Evolutionary conservation across 192 early-diverging fungal species (phyloP).

Genomic region (Backusella circina): DNA sequence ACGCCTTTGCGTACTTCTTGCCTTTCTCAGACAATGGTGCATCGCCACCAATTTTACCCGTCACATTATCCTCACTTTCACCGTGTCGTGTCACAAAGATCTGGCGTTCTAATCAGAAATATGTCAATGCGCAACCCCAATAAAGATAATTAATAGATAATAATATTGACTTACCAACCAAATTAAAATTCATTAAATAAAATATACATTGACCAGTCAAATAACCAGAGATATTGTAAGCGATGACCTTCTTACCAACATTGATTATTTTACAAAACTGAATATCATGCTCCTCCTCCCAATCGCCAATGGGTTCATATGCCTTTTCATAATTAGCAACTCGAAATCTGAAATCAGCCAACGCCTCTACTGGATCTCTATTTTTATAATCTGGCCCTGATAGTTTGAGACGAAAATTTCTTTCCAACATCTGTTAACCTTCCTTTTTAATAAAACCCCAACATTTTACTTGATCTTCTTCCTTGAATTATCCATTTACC

Average conservation of each 20-base stretch:
- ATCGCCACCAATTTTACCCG: conserved; percentile 73
- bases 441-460: conserved; percentile 20
- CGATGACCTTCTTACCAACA: conserved; percentile 94
- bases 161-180: conserved; percentile 46
- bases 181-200: conserved; percentile 98
- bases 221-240: conserved; percentile 93
- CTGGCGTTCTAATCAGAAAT: conserved; percentile 48
- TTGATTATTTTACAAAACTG: conserved; percentile 96
- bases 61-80: conserved; percentile 83
- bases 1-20: conserved; percentile 65
- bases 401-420: conserved; percentile 88
- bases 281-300: conserved; percentile 77
- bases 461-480: conserved; percentile 17
- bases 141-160: not conserved
- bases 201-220: conserved; percentile 92
- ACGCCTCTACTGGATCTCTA: conserved; percentile 76
- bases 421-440: conserved; percentile 55
- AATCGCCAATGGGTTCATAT: conserved; percentile 81
- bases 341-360: conserved; percentile 81
- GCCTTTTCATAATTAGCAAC: conserved; percentile 90
- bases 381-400: conserved; percentile 92
- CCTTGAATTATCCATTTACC: conserved; percentile 27
- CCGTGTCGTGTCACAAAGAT: conserved; percentile 95
- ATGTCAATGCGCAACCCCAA: not conserved
- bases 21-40: conserved; percentile 65